phyloP scores from a whole-genome alignment of 78 protist genomes.

The Chrysochromulina tobinii region DNA sequence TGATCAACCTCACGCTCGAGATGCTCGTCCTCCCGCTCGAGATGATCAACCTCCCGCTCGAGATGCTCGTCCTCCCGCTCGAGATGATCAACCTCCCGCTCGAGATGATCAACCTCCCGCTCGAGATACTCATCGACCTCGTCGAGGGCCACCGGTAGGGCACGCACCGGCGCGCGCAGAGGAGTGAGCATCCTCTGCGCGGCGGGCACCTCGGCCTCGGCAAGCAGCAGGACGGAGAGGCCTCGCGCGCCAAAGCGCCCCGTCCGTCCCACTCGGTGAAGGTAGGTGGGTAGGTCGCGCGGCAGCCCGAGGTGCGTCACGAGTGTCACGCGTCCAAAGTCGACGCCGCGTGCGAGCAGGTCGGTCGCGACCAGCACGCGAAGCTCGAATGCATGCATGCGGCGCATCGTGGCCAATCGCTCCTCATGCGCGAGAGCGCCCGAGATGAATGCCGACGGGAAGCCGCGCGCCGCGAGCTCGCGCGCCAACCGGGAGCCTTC shows the following conservation, averaged over 20 bases:
- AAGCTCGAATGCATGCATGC: background rate
- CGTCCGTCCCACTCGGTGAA: conserved; percentile 68
- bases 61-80: too few species aligned
- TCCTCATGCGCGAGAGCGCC: background rate
- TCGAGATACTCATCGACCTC: too few species aligned
- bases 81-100: too few species aligned
- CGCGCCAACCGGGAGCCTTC: background rate
- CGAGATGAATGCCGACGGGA: conserved; percentile 23
- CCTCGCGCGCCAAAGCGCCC: conserved; percentile 56
- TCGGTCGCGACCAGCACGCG: conserved; percentile 56
- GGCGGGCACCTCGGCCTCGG: too few species aligned
- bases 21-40: too few species aligned
- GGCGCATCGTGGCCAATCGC: background rate
- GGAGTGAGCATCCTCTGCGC: too few species aligned
- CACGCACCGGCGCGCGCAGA: too few species aligned
- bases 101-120: too few species aligned
- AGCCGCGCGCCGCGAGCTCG: background rate
- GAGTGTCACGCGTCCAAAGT: conserved; percentile 45
- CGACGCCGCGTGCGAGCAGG: conserved; percentile 64
- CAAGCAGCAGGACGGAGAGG: too few species aligned
- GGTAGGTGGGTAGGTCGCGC: conserved; percentile 27
- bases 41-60: too few species aligned
- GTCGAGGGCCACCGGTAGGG: too few species aligned
- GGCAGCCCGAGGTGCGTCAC: conserved; percentile 59
- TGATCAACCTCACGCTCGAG: too few species aligned